phyloP scores from a whole-genome alignment of 208 protist genomes.

The Crithidia fasciculata region DNA sequence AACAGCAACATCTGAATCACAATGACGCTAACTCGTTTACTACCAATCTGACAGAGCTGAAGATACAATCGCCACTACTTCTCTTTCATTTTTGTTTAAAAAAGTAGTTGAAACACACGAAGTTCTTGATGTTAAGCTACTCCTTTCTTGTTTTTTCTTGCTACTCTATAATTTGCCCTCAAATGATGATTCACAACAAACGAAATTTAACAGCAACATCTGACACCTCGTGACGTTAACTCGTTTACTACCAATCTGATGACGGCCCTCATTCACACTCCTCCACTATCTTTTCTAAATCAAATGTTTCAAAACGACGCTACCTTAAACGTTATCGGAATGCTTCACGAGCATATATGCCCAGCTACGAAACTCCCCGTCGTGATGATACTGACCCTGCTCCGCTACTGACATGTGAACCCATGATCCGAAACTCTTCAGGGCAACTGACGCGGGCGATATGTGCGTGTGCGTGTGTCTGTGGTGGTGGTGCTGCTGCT shows the following conservation, averaged over 20 bases:
- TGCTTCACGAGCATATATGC: no score
- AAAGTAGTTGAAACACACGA: no score
- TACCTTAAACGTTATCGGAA: no score
- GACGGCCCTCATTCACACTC: not conserved
- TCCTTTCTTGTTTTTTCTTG: no score
- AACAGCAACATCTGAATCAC: constrained; percentile 27
- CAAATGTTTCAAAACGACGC: no score
- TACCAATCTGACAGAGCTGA: not conserved
- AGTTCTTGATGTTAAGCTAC: no score
- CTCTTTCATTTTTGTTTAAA: no score
- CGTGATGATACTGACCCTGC: constrained; percentile 36
- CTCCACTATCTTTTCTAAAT: no score
- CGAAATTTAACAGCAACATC: constrained; percentile 33
- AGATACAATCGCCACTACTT: no score
- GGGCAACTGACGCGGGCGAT: constrained; percentile 33
- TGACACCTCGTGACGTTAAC: constrained; percentile 12
- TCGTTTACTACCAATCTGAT: constrained; percentile 19
- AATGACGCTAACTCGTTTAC: constrained; percentile 22
- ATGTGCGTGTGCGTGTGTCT: not conserved
- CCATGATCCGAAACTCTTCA: constrained; percentile 38
- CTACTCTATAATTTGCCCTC: no score
- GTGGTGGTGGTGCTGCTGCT: not conserved
- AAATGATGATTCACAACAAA: constrained; percentile 9
- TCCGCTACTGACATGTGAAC: constrained; percentile 39
- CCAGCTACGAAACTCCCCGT: not conserved